Percentiles rank a stretch among this genome's conserved stretches.
These are phyloP conservation scores for Thelonectria discophora DNA, from an alignment of 2,329 filamentous ascomycete genomes.

Conservation along the genomic window DNA sequence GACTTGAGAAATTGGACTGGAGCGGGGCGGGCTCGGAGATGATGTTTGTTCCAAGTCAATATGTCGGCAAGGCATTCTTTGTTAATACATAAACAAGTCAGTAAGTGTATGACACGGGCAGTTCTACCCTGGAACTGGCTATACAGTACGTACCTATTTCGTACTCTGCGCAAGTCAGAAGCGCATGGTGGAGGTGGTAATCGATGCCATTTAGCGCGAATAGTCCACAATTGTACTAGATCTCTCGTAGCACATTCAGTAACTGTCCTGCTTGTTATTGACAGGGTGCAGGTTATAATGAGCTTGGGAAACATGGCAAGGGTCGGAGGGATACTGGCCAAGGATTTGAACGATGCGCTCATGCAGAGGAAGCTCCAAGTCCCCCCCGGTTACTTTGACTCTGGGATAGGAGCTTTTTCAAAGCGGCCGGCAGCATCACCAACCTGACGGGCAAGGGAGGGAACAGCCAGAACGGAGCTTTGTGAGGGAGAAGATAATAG, in stretches of 20 bases:
- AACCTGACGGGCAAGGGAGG: background rate
- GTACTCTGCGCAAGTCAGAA: too few relatives aligned
- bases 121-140: too few relatives aligned
- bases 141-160: too few relatives aligned
- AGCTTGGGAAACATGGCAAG: slow-evolving; percentile 8
- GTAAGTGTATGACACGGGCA: too few relatives aligned
- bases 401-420: background rate
- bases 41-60: slow-evolving; percentile 15
- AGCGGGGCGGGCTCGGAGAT: slow-evolving; percentile 16
- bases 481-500: slow-evolving; percentile 3
- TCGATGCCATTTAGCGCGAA: too few relatives aligned
- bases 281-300: slow-evolving; percentile 9
- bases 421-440: background rate
- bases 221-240: too few relatives aligned
- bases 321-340: slow-evolving; percentile 15
- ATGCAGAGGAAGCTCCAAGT: slow-evolving; percentile 10
- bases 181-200: too few relatives aligned
- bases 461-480: slow-evolving; percentile 2
- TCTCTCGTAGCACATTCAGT: too few relatives aligned
- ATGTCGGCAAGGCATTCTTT: background rate
- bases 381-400: slow-evolving; percentile 8
- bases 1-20: slow-evolving; percentile 6
- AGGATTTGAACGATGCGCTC: slow-evolving; percentile 19
- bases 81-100: too few relatives aligned
- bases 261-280: background rate